Evolutionary conservation across 192 early-diverging fungal species (phyloP), one percentile per base, ranked within the genome.

Genomic region (Thamnidium elegans): DNA sequence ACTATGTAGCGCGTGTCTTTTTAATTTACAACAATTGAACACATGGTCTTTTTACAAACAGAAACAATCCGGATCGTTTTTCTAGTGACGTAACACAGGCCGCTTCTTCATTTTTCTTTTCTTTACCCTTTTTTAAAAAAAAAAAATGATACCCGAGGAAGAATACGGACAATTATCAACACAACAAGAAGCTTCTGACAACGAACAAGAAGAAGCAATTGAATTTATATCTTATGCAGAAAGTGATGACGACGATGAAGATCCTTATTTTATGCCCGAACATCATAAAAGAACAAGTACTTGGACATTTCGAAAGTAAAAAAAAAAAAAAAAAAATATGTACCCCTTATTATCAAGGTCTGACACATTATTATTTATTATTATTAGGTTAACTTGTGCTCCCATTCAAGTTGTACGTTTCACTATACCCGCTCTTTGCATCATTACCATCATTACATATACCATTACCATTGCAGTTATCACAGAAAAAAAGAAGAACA

Each of bases 141-240:
- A 20, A 43, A 30, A 6, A 42, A 59, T 59, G 58, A 59, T 59
- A 59, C 58, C 58, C 17, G 58, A 59, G 43, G 58, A 59, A 59
- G 58, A 59, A 9, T 59, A 59, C 36, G 58, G 58, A 44, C 43
- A 23, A 23, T 42, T 59, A 43, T 31, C 58, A 6, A 47, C 32
- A 26, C 19, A 2, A 59, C 32, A 59, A 23, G 42, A 59, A 20
- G 54, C 46, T 7, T 65, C 64, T 9, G 71, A 72, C 19, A 68
- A 73, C 59, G 39, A 53, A 13, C 43, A 62, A 55, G 62, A 65
- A 42, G 74, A 76, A 36, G 67, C 63, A 23, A 71, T 76, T 26
- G 74, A 76, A 46, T 76, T 76, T 56, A 66, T 65, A 21, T 72
- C 66, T n/a, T 76, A 76, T 51, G 74, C 65, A 26, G 74, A 76